Evolutionary conservation across 768 basidiomycete genomes (phyloP).

Genomic region (Amanita subjunquillea): DNA sequence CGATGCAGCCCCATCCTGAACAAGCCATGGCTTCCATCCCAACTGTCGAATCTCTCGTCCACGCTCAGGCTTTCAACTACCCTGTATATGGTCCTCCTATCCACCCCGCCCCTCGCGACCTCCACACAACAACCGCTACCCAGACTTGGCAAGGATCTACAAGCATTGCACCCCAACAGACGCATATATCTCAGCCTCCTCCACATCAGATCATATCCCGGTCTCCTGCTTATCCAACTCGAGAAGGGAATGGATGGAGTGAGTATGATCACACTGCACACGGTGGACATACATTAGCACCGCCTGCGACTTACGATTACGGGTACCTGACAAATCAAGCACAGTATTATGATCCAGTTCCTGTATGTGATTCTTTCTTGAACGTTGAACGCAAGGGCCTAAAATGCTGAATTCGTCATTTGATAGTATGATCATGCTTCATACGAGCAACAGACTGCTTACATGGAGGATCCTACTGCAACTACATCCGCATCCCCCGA

Average conservation of each 20-base stretch:
- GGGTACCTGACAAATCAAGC: constrained; percentile 53
- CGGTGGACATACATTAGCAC: constrained; percentile 31
- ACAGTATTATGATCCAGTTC: constrained; percentile 13
- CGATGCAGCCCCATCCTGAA: constrained; percentile 8
- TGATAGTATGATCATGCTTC: constrained; percentile 40
- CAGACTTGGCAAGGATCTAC: constrained; percentile 58
- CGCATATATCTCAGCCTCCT: constrained; percentile 40
- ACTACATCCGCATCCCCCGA: constrained; percentile 27
- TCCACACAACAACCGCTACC: constrained; percentile 40
- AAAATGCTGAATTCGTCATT: neutral
- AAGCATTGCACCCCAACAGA: constrained; percentile 56
- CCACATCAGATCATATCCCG: constrained; percentile 38
- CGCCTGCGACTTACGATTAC: constrained; percentile 44
- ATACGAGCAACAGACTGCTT: constrained; percentile 27
- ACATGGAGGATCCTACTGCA: constrained; percentile 40
- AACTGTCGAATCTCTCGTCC: constrained; percentile 20
- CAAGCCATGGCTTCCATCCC: constrained; percentile 9
- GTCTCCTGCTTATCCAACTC: constrained; percentile 29
- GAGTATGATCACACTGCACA: constrained; percentile 37
- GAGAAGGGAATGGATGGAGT: constrained; percentile 44
- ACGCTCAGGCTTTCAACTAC: constrained; percentile 27
- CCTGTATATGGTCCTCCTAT: constrained; percentile 25
- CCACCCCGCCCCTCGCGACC: constrained; percentile 26
- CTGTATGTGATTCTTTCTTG: neutral
- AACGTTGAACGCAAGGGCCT: neutral